Conservation (phyloP, 176 grass and related monocot genomes). For the Hyparrhenia diplandra region DNA sequence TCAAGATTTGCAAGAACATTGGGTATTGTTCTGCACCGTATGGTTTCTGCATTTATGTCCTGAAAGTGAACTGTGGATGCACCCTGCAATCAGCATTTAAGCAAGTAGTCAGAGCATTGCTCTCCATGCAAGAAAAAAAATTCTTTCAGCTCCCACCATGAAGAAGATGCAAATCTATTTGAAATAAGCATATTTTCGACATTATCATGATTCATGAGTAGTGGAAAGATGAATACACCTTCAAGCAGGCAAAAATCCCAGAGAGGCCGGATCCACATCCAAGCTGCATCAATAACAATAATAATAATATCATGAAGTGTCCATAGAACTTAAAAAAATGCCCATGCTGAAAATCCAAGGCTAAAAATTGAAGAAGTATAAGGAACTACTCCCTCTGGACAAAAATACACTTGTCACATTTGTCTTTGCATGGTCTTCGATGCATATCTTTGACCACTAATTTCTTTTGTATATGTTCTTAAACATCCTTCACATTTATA, state of each 20-base stretch:
- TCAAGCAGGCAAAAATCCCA: constrained; percentile 88
- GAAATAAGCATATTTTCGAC: constrained; percentile 8
- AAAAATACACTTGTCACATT: neutral
- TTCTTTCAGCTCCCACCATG: neutral
- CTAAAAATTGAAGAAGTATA: neutral
- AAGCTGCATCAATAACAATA: constrained; percentile 62
- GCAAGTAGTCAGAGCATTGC: constrained; percentile 25
- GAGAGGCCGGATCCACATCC: constrained; percentile 80
- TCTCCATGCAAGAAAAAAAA: constrained; percentile 7
- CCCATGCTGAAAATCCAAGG: neutral
- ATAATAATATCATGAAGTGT: neutral
- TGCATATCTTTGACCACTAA: neutral
- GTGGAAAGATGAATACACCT: constrained; percentile 50
- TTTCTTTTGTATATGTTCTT: neutral
- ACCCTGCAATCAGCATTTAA: constrained; percentile 46
- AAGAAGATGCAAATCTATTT: constrained; percentile 1
- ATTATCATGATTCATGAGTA: neutral
- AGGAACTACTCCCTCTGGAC: neutral
- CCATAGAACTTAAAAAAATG: neutral
- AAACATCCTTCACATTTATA: neutral
- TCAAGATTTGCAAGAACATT: constrained; percentile 94
- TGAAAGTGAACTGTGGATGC: constrained; percentile 91
- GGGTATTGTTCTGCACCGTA: constrained; percentile 83
- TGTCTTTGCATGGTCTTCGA: neutral
- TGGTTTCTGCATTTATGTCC: constrained; percentile 84